These are phyloP conservation scores for Diaporthe velutina DNA, from an alignment of 2,329 filamentous ascomycete genomes.

Conservation along the genomic window DNA sequence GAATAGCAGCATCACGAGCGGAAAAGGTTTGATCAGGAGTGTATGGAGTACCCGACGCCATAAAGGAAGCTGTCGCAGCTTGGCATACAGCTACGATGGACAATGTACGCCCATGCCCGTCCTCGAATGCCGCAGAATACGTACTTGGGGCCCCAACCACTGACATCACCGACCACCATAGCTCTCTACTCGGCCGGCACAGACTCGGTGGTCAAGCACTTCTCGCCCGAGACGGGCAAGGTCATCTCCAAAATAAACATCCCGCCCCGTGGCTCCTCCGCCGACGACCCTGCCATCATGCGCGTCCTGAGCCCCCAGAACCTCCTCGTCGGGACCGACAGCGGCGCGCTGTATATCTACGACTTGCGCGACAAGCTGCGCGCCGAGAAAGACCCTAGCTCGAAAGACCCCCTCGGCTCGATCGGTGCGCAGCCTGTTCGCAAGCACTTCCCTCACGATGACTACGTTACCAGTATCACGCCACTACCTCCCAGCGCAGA, in stretches of 20 bases:
- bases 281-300: conserved; percentile 84
- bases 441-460: conserved; percentile 88
- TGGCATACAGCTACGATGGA: conserved; percentile 86
- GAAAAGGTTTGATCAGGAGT: conserved; percentile 82
- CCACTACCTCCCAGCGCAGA: conserved; percentile 83
- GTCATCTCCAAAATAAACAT: conserved; percentile 88
- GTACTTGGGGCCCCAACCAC: not conserved
- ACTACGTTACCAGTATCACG: conserved; percentile 91
- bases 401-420: conserved; percentile 48
- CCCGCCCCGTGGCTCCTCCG: conserved; percentile 64
- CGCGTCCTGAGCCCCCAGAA: conserved; percentile 89
- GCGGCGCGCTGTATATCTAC: conserved; percentile 87
- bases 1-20: conserved; percentile 67
- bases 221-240: conserved; percentile 67
- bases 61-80: conserved; percentile 90
- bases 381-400: conserved; percentile 35
- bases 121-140: not conserved
- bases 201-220: conserved; percentile 66
- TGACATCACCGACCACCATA: conserved; percentile 45
- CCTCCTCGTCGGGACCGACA: conserved; percentile 90
- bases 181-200: conserved; percentile 75
- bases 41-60: conserved; percentile 90
- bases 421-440: conserved; percentile 77
- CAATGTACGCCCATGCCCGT: conserved; percentile 60
- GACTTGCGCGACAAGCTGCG: conserved; percentile 75